Percentiles rank a stretch among this genome's conserved stretches.
Evolutionary conservation across 805 yeast genomes (phyloP).

Genomic region (Myxozyma kluyveri): DNA sequence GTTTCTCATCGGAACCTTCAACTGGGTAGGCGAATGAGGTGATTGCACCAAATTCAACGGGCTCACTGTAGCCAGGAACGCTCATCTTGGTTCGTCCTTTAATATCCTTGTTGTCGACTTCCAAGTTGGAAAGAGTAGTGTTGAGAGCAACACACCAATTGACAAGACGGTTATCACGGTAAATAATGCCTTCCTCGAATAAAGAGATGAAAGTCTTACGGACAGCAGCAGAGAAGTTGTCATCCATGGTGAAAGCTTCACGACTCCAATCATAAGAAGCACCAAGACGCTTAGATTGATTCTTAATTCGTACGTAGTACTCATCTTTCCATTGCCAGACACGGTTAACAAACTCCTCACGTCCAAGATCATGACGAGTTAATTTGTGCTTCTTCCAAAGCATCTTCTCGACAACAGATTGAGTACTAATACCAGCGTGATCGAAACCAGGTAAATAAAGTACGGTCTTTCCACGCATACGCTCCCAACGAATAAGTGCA

Average conservation of each 20-base stretch:
- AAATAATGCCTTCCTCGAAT: constrained; percentile 92
- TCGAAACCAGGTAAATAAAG: constrained; percentile 94
- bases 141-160: constrained; percentile 95
- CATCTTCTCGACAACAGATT: constrained; percentile 95
- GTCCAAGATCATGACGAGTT: constrained; percentile 93
- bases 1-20: constrained; percentile 76
- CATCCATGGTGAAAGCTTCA: constrained; percentile 91
- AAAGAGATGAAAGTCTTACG: constrained; percentile 85
- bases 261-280: constrained; percentile 96
- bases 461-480: constrained; percentile 96
- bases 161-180: constrained; percentile 87
- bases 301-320: constrained; percentile 80
- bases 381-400: constrained; percentile 81
- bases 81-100: constrained; percentile 74
- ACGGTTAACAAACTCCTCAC: constrained; percentile 80
- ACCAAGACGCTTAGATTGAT: constrained; percentile 82
- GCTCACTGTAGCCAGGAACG: constrained; percentile 82
- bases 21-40: constrained; percentile 94
- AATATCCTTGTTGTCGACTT: constrained; percentile 88
- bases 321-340: constrained; percentile 99
- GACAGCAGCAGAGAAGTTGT: constrained; percentile 73
- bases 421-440: constrained; percentile 99
- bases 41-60: constrained; percentile 92
- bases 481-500: constrained; percentile 83
- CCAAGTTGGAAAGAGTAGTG: constrained; percentile 94